Base-by-base conservation (phyloP, 495 filamentous ascomycete genomes). In the Podospora australis region DNA sequence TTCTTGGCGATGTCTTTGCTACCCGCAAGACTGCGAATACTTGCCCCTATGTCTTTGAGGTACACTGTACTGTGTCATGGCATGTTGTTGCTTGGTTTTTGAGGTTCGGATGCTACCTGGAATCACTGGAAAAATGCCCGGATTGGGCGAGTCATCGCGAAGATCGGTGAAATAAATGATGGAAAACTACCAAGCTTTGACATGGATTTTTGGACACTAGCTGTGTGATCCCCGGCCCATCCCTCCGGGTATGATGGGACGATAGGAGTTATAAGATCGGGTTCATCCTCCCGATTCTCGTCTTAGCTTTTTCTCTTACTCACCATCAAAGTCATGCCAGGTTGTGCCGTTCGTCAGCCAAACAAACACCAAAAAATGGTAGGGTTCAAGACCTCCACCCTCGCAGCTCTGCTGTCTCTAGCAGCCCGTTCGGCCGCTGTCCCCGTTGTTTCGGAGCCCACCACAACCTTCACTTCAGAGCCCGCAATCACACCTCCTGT, bases 401-500 rank as follows among this genome's bases (percentile, higher is more conserved):
- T 41, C 25, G 39, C 47, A 17, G 49, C 44, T 48, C 34, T 62
- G 25, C 46, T 70, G 11, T 54, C 54, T 23, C 38, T 66, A 11
- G 30, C 32, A 4, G 39, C 30, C 11, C 41, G 22, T 9, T 43
- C 46, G 1, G 20, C 46, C 8, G 66, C 69, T 6, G 52, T 67
- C 17, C 69, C 69, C 8, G 49, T 68, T 8, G 56, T 67, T 2
- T 71, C 68, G 0, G 55, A 60, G 2, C 49, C 68, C 0, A 58
- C 57, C 19, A 72, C 69, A 2, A 71, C 68, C 2, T 26, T 70
- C 36, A 46, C 48, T 6, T 58, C 64, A 0, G 49, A 46, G 4
- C 46, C 63, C 6, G 23, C 57, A 24, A 35, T 55, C 19, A 58
- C 56, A 2, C 56, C 52, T 1, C 46, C 54, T 2, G 49, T 46